Conservation (phyloP, 306 rosid genomes). For the Carpinus viminea region DNA sequence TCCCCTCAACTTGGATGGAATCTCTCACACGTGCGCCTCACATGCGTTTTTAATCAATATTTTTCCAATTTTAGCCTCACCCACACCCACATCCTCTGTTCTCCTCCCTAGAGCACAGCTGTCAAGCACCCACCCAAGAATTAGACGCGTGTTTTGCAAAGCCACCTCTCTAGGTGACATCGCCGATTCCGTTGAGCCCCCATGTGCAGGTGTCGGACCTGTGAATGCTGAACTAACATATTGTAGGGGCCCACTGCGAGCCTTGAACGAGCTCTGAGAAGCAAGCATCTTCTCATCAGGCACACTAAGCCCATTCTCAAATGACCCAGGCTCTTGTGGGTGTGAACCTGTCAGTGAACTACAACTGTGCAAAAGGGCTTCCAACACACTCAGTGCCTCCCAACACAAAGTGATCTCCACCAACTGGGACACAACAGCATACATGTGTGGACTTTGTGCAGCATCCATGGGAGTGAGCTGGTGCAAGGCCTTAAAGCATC, state of each 20-base stretch:
- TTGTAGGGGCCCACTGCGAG: conserved; percentile 94
- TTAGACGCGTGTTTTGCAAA: conserved; percentile 86
- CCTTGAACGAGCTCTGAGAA: conserved; percentile 87
- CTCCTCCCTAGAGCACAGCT: conserved; percentile 83
- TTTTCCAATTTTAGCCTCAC: too few species aligned
- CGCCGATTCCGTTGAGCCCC: conserved; percentile 57
- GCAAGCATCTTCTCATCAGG: conserved; percentile 75
- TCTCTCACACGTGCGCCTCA: too few species aligned
- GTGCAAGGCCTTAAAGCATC: conserved; percentile 91
- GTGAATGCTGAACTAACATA: conserved; percentile 55
- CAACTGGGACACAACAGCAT: conserved; percentile 90
- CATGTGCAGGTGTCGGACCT: conserved; percentile 39
- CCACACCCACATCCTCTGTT: too few species aligned
- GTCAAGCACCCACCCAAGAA: conserved; percentile 85
- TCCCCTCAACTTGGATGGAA: too few species aligned
- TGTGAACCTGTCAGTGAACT: conserved; percentile 84
- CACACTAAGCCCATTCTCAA: conserved; percentile 71
- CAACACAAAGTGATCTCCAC: conserved; percentile 96
- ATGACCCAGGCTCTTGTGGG: conserved; percentile 62
- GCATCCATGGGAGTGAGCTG: conserved; percentile 99
- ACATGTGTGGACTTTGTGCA: conserved; percentile 97
- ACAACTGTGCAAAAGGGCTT: conserved; percentile 98
- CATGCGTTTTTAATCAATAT: too few species aligned
- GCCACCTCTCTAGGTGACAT: conserved; percentile 70
- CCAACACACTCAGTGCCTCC: conserved; percentile 96